phyloP scores from a whole-genome alignment of 1,139 yeast species.

The Komagataea norvegica region DNA sequence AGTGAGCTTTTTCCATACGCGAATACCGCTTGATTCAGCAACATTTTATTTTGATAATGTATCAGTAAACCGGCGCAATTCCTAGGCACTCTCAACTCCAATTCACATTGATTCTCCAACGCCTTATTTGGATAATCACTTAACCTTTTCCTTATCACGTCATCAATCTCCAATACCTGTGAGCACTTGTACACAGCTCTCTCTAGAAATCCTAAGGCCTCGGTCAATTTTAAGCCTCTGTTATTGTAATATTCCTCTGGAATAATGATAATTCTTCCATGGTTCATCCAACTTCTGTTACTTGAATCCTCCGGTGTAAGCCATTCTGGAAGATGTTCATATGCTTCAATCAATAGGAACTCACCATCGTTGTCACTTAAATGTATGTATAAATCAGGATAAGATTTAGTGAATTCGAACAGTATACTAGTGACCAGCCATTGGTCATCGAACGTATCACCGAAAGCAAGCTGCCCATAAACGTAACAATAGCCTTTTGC shows the following conservation, averaged over 20 bases:
- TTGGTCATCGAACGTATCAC: constrained; percentile 43
- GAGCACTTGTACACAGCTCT: constrained; percentile 30
- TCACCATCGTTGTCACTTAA: constrained; percentile 55
- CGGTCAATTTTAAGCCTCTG: constrained; percentile 30
- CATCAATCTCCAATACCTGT: constrained; percentile 22
- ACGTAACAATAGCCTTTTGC: constrained; percentile 29
- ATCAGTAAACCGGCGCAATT: constrained; percentile 18
- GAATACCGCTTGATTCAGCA: constrained; percentile 6
- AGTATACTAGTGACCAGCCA: constrained; percentile 42
- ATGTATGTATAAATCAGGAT: constrained; percentile 40
- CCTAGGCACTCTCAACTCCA: constrained; percentile 18
- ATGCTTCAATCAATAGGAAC: constrained; percentile 46
- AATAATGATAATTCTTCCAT: constrained; percentile 32
- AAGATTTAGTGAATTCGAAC: constrained; percentile 32
- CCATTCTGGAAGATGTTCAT: constrained; percentile 42
- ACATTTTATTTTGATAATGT: constrained; percentile 5
- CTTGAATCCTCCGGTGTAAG: constrained; percentile 36
- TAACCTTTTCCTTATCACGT: constrained; percentile 20
- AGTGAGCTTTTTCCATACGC: constrained; percentile 7
- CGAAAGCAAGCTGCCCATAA: constrained; percentile 41
- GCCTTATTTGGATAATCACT: constrained; percentile 25
- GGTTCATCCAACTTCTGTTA: constrained; percentile 44
- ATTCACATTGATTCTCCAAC: constrained; percentile 20
- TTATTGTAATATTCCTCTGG: constrained; percentile 31
- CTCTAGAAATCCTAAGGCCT: constrained; percentile 34